Evolutionary conservation across 1,284 basidiomycete species (phyloP).

Genomic region (Malassezia caprae): DNA sequence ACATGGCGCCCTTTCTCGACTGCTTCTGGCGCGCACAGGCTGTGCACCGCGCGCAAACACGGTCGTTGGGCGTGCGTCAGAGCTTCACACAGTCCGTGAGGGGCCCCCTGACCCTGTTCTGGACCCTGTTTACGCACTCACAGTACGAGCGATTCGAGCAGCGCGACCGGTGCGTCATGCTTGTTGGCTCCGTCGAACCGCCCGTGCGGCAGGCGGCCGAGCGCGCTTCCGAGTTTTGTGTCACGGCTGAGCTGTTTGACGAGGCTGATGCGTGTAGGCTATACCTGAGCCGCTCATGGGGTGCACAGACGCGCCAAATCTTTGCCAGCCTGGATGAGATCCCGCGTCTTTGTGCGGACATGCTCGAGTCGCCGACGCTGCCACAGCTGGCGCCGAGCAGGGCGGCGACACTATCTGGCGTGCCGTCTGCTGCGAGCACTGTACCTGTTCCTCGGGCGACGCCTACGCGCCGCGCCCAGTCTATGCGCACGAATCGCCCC

Average conservation of each 20-base stretch:
- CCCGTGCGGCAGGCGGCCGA: not conserved
- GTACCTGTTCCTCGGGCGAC: not conserved
- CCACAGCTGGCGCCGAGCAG: not conserved
- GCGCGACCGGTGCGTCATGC: not conserved
- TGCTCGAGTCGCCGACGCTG: conserved; percentile 4
- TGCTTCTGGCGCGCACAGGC: conserved; percentile 43
- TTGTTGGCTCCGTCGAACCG: not conserved
- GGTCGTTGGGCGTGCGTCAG: conserved; percentile 28
- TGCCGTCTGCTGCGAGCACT: not conserved
- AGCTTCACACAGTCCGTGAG: conserved; percentile 18
- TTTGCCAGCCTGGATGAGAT: not conserved
- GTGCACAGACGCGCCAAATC: not conserved
- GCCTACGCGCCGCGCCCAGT: conserved; percentile 9
- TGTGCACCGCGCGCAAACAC: conserved; percentile 27
- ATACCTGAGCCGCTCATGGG: not conserved
- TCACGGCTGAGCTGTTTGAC: not conserved
- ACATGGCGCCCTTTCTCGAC: conserved; percentile 37
- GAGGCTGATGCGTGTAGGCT: not conserved
- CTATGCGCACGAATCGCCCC: conserved; percentile 2
- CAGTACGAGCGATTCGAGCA: conserved; percentile 10
- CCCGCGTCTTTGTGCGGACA: conserved; percentile 7
- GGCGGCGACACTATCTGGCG: not conserved
- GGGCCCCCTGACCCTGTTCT: conserved; percentile 8
- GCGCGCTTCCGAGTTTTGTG: not conserved
- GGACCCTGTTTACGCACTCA: conserved; percentile 9